Conservation (phyloP, 2,329 filamentous ascomycete species). For the Pestalotiopsis sp. region DNA sequence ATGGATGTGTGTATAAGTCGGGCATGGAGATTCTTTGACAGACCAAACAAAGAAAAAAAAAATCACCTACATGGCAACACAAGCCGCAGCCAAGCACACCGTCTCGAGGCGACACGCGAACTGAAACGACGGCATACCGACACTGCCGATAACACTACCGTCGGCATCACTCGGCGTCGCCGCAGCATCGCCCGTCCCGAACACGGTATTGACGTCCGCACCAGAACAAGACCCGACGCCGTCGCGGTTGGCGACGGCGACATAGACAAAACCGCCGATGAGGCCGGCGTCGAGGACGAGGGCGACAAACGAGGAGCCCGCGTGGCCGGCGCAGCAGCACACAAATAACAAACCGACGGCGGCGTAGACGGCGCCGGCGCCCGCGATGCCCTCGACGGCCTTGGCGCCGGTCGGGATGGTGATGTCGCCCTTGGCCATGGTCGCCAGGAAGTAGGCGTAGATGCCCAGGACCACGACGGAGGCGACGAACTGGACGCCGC, state of each 20-base stretch:
- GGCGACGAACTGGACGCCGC: conserved; percentile 63
- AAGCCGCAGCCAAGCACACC: not conserved
- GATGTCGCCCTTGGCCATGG: not conserved
- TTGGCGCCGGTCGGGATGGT: conserved; percentile 49
- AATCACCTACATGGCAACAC: not conserved
- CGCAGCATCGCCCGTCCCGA: not conserved
- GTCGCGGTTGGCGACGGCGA: conserved; percentile 63
- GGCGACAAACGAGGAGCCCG: conserved; percentile 48
- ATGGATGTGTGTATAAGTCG: too few species aligned
- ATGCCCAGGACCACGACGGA: conserved; percentile 65
- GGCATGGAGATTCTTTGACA: not conserved
- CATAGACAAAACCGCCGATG: conserved; percentile 64
- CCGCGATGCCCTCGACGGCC: conserved; percentile 65
- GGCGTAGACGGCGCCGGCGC: conserved; percentile 63
- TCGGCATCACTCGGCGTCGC: not conserved
- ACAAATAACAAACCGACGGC: conserved; percentile 64
- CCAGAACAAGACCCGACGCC: conserved; percentile 61
- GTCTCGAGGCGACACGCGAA: not conserved
- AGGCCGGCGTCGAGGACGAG: conserved; percentile 66
- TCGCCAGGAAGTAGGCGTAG: conserved; percentile 65
- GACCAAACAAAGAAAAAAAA: too few species aligned
- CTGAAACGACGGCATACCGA: not conserved
- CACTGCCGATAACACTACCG: not conserved
- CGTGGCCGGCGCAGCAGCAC: conserved; percentile 65
- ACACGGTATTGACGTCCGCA: not conserved